These are phyloP conservation scores for Corylus avellana DNA, from an alignment of 306 rosid species.

Conservation along the genomic window DNA sequence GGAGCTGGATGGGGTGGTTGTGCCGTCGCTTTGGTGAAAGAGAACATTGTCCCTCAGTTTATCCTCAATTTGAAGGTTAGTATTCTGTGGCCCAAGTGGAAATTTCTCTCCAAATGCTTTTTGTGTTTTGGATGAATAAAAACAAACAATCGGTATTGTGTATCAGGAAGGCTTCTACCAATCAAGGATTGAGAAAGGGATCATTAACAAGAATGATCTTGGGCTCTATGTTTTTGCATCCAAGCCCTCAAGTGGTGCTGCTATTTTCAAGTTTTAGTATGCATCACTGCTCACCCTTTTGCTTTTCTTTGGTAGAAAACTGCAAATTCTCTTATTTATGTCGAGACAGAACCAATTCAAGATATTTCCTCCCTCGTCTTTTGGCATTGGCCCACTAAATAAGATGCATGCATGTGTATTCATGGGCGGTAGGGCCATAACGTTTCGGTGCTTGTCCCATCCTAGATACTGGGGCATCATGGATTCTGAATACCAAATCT, in stretches of 20 bases:
- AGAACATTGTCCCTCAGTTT: slow-evolving; percentile 80
- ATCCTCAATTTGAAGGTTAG: slow-evolving; percentile 87
- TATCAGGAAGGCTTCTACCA: slow-evolving; percentile 73
- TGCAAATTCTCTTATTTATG: not conserved
- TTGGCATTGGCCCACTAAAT: not conserved
- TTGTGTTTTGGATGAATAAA: too few relatives aligned
- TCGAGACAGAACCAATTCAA: not conserved
- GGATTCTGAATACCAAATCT: not conserved
- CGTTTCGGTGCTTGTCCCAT: not conserved
- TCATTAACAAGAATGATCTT: slow-evolving; percentile 62
- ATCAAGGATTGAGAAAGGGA: slow-evolving; percentile 65
- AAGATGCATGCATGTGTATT: not conserved
- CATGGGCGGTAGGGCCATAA: not conserved
- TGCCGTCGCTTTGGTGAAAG: slow-evolving; percentile 91
- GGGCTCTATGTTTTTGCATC: slow-evolving; percentile 89
- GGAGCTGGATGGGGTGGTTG: slow-evolving; percentile 99
- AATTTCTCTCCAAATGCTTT: not conserved
- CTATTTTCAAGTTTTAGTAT: slow-evolving; percentile 71
- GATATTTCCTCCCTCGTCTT: not conserved
- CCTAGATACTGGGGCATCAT: not conserved
- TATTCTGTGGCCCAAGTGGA: not conserved
- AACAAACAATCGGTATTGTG: not conserved
- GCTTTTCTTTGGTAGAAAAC: not conserved
- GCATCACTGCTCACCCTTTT: not conserved
- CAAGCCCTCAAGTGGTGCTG: slow-evolving; percentile 98